A percentile compares a stretch with the other conserved stretches of the same genome.
Evolutionary conservation across 176 grass and related monocot species (phyloP).

Genomic region (Phoenix dactylifera): DNA sequence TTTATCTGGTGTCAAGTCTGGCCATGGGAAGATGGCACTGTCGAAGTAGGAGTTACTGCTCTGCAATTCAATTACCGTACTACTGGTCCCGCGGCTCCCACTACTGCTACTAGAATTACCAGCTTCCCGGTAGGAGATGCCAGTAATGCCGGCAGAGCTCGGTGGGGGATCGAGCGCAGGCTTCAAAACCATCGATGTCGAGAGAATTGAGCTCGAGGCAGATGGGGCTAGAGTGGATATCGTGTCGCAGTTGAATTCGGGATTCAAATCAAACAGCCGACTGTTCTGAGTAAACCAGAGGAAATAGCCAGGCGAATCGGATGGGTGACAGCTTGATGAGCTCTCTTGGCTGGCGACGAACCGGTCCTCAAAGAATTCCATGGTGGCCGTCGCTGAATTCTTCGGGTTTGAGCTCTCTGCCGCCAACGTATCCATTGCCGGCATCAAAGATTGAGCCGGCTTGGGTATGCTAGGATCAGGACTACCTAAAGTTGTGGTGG

Average conservation of each 20-base stretch:
- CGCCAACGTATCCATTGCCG: slow-evolving; percentile 17
- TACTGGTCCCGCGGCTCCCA: slow-evolving; percentile 41
- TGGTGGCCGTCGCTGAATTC: slow-evolving; percentile 19
- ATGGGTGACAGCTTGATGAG: slow-evolving; percentile 17
- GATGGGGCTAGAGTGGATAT: slow-evolving; percentile 32
- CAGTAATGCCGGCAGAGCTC: slow-evolving; percentile 10
- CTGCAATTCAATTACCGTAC: slow-evolving; percentile 39
- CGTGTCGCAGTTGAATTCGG: slow-evolving; percentile 25
- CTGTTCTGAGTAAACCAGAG: slow-evolving; percentile 50
- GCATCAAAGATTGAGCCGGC: slow-evolving; percentile 7
- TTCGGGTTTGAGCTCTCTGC: slow-evolving; percentile 26
- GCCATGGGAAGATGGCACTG: slow-evolving; percentile 46
- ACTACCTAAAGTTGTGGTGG: neutral
- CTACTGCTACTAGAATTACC: slow-evolving; percentile 35
- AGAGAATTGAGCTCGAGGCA: slow-evolving; percentile 41
- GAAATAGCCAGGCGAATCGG: slow-evolving; percentile 27
- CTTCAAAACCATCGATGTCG: slow-evolving; percentile 33
- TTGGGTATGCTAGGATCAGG: neutral
- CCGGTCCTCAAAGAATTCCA: slow-evolving; percentile 34
- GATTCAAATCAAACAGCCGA: neutral
- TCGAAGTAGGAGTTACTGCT: slow-evolving; percentile 47
- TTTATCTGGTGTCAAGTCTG: slow-evolving; percentile 35
- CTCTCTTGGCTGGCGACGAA: slow-evolving; percentile 27
- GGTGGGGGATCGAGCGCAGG: neutral
- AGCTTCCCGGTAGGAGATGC: slow-evolving; percentile 37